Evolutionary conservation across 2,329 filamentous ascomycete genomes (phyloP), one percentile per base, ranked within the genome.

Genomic region (Hirsutella minnesotensis): DNA sequence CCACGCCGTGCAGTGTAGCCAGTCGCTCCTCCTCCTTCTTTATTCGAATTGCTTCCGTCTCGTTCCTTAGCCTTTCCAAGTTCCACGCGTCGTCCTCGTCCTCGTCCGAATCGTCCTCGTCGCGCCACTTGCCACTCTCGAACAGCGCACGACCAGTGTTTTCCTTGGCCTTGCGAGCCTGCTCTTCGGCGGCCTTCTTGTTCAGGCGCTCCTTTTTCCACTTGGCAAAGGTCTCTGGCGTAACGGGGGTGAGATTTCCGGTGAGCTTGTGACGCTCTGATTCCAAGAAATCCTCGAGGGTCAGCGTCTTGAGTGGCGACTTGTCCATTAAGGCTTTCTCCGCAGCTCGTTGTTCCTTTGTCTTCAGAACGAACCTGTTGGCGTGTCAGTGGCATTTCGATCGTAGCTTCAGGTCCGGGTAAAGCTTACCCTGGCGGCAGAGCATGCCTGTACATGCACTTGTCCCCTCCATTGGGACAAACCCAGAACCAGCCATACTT

Each of bases 401-500:
- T 9, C 33, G 15, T 5, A 35, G 9, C 33, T 9, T n/a, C 33
- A 18, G 5, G 33, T 5, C 15, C 3, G 13, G 13, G 13, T 4
- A 18, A 18, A 35, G 77, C 84, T 58, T 78, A 94, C 86, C 92
- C 92, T 57, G 89, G 85, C 54, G 94, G 92, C 55, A 98, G 73
- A 56, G 85, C 88, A 64, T 98, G 92, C 67, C 85, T 89, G 62
- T 98, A 98, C 83, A 92, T 96, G 83, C 92, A 98, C 66, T 95
- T 86, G 60, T 98, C 84, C 49, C 86, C 90, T 51, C 88, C 89
- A 58, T 96, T 96, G 38, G 92, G 92, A 75, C 92, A 98, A 46
- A 80, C 74, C 92, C 92, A 98, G 68, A 98, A 96, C 92, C 92
- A 98, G 49, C 92, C 92, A 57, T 98, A 98, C 66, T 96, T 98